Evolutionary conservation across 1,139 yeast species (phyloP).

Genomic region (Nematodospora anomalae): DNA sequence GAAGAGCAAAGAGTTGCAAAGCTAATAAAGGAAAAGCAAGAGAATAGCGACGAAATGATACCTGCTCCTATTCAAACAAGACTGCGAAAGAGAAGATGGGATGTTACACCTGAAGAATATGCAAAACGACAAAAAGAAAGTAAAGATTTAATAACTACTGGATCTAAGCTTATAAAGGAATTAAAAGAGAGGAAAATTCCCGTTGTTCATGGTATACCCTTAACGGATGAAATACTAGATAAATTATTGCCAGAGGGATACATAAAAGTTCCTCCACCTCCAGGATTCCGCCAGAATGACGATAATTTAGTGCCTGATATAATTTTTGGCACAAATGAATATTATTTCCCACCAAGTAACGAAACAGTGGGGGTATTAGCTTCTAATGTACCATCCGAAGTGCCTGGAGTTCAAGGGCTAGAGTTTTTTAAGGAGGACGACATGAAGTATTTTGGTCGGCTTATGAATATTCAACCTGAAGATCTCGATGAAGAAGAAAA

Average conservation of each 20-base stretch:
- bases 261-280: constrained; percentile 47
- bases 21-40: constrained; percentile 18
- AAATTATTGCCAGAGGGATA: constrained; percentile 58
- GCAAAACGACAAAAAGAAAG: constrained; percentile 8
- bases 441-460: constrained; percentile 65
- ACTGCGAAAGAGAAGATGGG: constrained; percentile 35
- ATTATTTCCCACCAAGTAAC: constrained; percentile 28
- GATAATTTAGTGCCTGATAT: constrained; percentile 32
- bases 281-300: constrained; percentile 39
- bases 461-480: constrained; percentile 39
- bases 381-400: constrained; percentile 44
- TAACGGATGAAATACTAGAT: constrained; percentile 52
- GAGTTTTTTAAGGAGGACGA: constrained; percentile 74
- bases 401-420: constrained; percentile 59
- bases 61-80: constrained; percentile 15
- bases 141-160: not conserved
- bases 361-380: constrained; percentile 6
- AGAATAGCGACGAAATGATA: constrained; percentile 14
- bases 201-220: constrained; percentile 43
- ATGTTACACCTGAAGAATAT: constrained; percentile 36
- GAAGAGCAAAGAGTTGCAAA: constrained; percentile 28
- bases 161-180: constrained; percentile 6
- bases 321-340: constrained; percentile 19
- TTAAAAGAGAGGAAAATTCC: constrained; percentile 31
- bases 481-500: constrained; percentile 50